Evolutionary conservation across 345 rosid species (phyloP), one percentile per base, ranked within the genome.

Genomic region (Anastatica hierochuntica): DNA sequence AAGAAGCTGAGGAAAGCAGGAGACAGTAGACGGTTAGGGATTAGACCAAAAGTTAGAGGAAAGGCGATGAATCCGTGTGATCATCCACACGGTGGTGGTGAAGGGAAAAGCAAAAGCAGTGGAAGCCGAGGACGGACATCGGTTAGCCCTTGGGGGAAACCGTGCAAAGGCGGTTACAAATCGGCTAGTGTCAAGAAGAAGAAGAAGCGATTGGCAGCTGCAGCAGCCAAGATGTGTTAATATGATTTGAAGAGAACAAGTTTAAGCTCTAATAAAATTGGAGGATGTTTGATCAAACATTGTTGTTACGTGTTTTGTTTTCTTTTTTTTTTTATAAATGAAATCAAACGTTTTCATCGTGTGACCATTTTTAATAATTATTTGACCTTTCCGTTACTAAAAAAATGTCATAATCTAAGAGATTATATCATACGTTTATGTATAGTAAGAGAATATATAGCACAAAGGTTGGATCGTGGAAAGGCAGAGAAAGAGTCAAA

Each of bases 41-140:
- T 79, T 45, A 74, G 96, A 53, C 96, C 96, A 0, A 74, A 69
- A 19, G 95, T 87, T 53, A 67, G 92, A 68, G 92, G 96, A 49
- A 88, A 80, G 56, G 95, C 92, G 0, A 87, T 80, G 89, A 84
- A 84, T 62, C 96, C 98, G 1, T 68, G 84, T 10, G 98, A 87
- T 67, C 96, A 90, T 72, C 95, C 96, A 50, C 95, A 84, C n/a
- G 94, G 95, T 70, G 95, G 97, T 47, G 97, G 97, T 61, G 97
- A 90, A 67, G 95, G 95, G 37, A 71, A 76, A 35, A 90, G 94
- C 70, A 90, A 86, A 58, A 86, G 97, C 77, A 80, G 90, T 21
- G 83, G 97, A 16, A 64, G 68, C 23, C 43, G 58, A 26, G 94
- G 97, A 34, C 68, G 79, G 50, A 72, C 75, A 31, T 89, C 97